phyloP scores from a whole-genome alignment of 1,139 yeast species.

The Suhomyces kunorum region DNA sequence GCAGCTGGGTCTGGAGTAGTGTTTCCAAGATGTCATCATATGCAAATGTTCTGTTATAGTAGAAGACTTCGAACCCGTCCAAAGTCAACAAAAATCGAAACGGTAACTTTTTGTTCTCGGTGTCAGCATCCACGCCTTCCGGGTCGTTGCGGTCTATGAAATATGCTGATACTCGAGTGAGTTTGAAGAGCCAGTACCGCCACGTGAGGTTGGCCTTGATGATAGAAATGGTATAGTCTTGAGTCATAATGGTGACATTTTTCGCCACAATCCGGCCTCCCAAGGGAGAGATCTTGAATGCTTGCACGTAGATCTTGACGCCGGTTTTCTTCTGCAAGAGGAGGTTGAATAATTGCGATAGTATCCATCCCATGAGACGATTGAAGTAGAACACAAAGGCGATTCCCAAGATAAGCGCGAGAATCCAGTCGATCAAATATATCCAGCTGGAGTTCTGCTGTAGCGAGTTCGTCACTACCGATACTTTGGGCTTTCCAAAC shows the following conservation, averaged over 20 bases:
- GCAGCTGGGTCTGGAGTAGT: slow-evolving; percentile 23
- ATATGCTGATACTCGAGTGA: slow-evolving; percentile 51
- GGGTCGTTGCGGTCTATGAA: slow-evolving; percentile 26
- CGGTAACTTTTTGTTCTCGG: slow-evolving; percentile 42
- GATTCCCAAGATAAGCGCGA: slow-evolving; percentile 61
- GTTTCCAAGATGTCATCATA: slow-evolving; percentile 64
- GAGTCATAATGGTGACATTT: slow-evolving; percentile 68
- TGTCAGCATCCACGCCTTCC: slow-evolving; percentile 18
- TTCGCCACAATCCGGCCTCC: slow-evolving; percentile 84
- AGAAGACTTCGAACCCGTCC: slow-evolving; percentile 79
- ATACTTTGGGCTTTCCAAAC: slow-evolving; percentile 28
- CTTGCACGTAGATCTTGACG: slow-evolving; percentile 64
- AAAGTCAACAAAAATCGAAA: slow-evolving; percentile 59
- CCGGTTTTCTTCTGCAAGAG: slow-evolving; percentile 64
- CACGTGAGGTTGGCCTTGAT: slow-evolving; percentile 78
- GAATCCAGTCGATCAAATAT: slow-evolving; percentile 79
- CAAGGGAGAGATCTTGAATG: slow-evolving; percentile 70
- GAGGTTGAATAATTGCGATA: slow-evolving; percentile 54
- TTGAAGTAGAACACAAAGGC: slow-evolving; percentile 76
- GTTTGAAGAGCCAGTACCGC: slow-evolving; percentile 78
- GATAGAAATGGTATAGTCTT: slow-evolving; percentile 68
- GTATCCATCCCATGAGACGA: slow-evolving; percentile 63
- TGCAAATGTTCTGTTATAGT: slow-evolving; percentile 76
- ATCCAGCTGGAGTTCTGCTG: slow-evolving; percentile 68
- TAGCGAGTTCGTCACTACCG: slow-evolving; percentile 21